Conservation (phyloP, 371 early-diverging fungal genomes). For the Funneliformis caledonium region DNA sequence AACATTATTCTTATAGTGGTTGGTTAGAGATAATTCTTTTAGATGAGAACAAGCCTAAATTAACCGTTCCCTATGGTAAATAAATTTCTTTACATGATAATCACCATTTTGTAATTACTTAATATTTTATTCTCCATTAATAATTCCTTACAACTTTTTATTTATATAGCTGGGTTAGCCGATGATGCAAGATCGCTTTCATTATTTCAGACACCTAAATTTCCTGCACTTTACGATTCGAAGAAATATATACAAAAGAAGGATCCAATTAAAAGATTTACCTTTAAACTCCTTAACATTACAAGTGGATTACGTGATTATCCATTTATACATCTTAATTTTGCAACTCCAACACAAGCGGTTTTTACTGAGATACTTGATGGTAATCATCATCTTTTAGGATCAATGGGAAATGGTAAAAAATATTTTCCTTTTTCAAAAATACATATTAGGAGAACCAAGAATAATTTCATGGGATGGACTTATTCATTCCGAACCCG, state of each 20-base stretch:
- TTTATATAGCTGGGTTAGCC: constrained; percentile 3
- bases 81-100: not conserved
- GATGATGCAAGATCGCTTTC: not conserved
- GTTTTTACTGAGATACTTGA: not conserved
- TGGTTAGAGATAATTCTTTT: constrained; percentile 17
- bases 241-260: not conserved
- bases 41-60: not conserved
- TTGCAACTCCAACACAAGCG: not conserved
- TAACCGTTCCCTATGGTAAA: constrained; percentile 13
- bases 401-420: not conserved
- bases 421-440: not conserved
- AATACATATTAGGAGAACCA: not conserved
- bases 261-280: not conserved
- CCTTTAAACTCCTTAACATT: not conserved
- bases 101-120: not conserved
- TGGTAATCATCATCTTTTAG: not conserved
- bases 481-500: not conserved
- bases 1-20: constrained; percentile 36
- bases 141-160: not conserved
- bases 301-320: not conserved
- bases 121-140: not conserved
- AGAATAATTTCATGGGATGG: not conserved
- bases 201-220: constrained; percentile 5
- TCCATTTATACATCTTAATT: not conserved
- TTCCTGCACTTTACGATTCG: not conserved